Percentiles rank a stretch among this genome's conserved stretches.
Conservation (phyloP, 75 land plant genomes). For the Sequoiadendron giganteum region DNA sequence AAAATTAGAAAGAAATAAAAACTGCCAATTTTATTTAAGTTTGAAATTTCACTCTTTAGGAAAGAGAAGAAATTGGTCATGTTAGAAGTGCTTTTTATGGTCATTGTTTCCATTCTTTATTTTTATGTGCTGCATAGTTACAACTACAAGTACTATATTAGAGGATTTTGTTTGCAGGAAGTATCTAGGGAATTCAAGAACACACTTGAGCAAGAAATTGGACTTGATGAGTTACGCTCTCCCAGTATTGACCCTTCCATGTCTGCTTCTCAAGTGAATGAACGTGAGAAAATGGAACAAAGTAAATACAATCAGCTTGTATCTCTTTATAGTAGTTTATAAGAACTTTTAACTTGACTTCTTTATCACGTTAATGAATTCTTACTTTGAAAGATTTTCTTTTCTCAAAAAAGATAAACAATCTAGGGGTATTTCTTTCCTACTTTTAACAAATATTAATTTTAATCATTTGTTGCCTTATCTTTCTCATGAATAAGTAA, state of each 20-base stretch:
- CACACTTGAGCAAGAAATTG: constrained; percentile 93
- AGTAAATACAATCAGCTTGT: constrained; percentile 8
- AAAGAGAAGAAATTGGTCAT: neutral
- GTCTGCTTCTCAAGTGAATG: neutral
- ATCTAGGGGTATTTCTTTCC: neutral
- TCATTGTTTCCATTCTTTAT: neutral
- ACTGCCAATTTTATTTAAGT: neutral
- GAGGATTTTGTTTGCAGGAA: constrained; percentile 48
- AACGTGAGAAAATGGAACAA: constrained; percentile 1
- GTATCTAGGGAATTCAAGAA: constrained; percentile 95
- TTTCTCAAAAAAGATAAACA: neutral
- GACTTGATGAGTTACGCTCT: constrained; percentile 73
- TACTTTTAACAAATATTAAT: neutral
- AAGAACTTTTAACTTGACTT: neutral
- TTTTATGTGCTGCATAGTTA: neutral
- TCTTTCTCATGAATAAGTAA: constrained; percentile 3
- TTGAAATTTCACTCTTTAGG: neutral
- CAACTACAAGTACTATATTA: neutral
- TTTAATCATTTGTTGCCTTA: neutral
- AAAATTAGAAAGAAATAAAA: neutral
- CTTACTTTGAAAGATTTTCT: neutral
- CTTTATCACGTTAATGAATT: neutral
- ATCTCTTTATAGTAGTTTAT: neutral
- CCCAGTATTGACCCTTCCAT: neutral
- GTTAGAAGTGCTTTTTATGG: neutral